A percentile compares a stretch with the other conserved stretches of the same genome.
phyloP scores from a whole-genome alignment of 2,329 filamentous ascomycete species.

The Daldinia sp. region DNA sequence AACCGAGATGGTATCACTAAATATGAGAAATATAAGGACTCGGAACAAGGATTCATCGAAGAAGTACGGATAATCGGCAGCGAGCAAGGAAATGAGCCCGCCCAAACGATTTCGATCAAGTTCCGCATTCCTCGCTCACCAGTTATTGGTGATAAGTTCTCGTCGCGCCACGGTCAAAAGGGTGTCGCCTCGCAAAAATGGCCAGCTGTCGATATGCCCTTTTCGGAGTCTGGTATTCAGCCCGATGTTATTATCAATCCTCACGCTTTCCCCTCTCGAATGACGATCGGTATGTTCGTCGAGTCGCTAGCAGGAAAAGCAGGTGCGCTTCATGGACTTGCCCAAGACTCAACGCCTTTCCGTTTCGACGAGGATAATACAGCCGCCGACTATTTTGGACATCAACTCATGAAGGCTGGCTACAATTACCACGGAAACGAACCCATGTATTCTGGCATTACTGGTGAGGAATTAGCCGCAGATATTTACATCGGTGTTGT shows the following conservation, averaged over 20 bases:
- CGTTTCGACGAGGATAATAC: conserved; percentile 92
- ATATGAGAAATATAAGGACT: conserved; percentile 93
- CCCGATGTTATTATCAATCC: conserved; percentile 99
- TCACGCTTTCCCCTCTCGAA: conserved; percentile 98
- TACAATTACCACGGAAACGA: conserved; percentile 99
- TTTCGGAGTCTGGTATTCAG: conserved; percentile 94
- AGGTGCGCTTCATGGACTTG: conserved; percentile 91
- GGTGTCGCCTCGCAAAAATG: conserved; percentile 97
- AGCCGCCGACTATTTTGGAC: conserved; percentile 92
- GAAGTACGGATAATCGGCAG: conserved; percentile 90
- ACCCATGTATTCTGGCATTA: conserved; percentile 98
- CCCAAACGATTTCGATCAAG: conserved; percentile 91
- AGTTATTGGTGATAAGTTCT: conserved; percentile 98
- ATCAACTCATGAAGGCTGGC: conserved; percentile 92
- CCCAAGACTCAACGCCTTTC: conserved; percentile 96
- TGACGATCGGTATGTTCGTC: conserved; percentile 99
- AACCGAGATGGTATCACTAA: conserved; percentile 88
- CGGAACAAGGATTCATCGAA: conserved; percentile 87
- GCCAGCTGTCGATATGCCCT: conserved; percentile 93
- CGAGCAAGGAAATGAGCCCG: conserved; percentile 82
- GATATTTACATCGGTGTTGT: conserved; percentile 98
- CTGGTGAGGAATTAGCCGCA: conserved; percentile 88
- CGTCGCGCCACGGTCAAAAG: conserved; percentile 97
- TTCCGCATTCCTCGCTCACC: conserved; percentile 89
- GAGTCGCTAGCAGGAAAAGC: conserved; percentile 96